These are phyloP conservation scores for Sporisorium iseilematis-ciliati DNA, from an alignment of 1,284 basidiomycete genomes.

Conservation along the genomic window DNA sequence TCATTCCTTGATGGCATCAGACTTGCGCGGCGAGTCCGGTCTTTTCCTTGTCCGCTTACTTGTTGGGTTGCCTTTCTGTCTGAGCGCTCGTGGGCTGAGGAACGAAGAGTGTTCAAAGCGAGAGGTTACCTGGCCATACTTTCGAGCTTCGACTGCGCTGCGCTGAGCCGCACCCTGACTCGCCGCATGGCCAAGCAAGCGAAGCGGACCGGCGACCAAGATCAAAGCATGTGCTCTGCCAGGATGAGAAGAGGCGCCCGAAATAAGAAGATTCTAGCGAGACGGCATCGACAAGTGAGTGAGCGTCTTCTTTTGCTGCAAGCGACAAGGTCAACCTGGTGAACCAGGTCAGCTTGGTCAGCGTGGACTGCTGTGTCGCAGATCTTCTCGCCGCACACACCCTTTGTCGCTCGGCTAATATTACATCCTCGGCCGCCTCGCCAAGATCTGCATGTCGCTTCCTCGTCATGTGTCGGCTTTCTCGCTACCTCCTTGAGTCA, in stretches of 20 bases:
- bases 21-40: too few relatives aligned
- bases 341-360: too few relatives aligned
- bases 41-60: too few relatives aligned
- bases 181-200: neutral
- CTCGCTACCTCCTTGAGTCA: neutral
- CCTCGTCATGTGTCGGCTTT: constrained; percentile 8
- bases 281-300: neutral
- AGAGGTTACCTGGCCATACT: too few relatives aligned
- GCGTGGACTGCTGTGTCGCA: neutral
- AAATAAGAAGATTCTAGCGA: constrained; percentile 5
- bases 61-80: too few relatives aligned
- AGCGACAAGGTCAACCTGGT: too few relatives aligned
- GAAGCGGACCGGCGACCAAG: neutral
- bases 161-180: neutral
- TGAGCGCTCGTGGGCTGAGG: too few relatives aligned
- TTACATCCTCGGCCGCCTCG: constrained; percentile 6
- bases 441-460: constrained; percentile 9
- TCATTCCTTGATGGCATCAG: too few relatives aligned
- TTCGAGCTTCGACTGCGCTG: too few relatives aligned
- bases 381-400: neutral
- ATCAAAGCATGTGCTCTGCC: neutral
- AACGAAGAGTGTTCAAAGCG: too few relatives aligned
- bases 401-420: constrained; percentile 3
- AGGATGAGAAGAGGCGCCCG: neutral
- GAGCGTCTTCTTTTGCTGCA: too few relatives aligned